Conservation (phyloP, 768 basidiomycete genomes). For the Pisolithus orientalis region DNA sequence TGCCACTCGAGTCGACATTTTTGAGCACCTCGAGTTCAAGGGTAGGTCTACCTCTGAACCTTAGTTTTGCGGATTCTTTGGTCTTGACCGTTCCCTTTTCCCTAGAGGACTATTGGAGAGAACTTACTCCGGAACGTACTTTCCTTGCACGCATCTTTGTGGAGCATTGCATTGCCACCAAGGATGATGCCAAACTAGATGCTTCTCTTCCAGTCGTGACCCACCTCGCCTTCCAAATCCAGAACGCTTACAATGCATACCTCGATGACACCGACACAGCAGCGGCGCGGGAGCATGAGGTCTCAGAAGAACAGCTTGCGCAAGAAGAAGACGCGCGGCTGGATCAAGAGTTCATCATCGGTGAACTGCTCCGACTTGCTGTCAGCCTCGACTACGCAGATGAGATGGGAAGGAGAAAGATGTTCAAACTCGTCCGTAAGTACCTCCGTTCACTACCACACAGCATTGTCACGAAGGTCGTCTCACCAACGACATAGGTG, state of each 20-base stretch:
- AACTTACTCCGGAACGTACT: constrained; percentile 65
- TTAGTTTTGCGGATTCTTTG: background rate
- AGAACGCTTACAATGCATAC: constrained; percentile 63
- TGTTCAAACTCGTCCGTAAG: constrained; percentile 72
- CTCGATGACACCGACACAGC: constrained; percentile 36
- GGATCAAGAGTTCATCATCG: constrained; percentile 62
- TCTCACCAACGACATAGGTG: constrained; percentile 31
- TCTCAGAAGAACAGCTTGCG: constrained; percentile 32
- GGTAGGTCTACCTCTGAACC: constrained; percentile 36
- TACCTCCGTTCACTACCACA: constrained; percentile 27
- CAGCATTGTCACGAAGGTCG: background rate
- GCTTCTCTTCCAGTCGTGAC: constrained; percentile 79
- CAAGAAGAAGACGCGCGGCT: constrained; percentile 41
- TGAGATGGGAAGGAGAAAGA: constrained; percentile 84
- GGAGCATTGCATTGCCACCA: constrained; percentile 61
- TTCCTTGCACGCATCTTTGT: constrained; percentile 82
- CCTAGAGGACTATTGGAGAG: constrained; percentile 66
- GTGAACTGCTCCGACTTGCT: constrained; percentile 75
- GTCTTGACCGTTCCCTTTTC: background rate
- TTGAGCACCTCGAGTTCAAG: constrained; percentile 62
- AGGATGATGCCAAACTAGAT: constrained; percentile 61
- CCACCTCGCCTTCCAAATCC: constrained; percentile 67
- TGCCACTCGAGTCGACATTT: constrained; percentile 53
- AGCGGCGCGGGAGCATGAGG: constrained; percentile 32
- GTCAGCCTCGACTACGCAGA: constrained; percentile 85